Conservation (phyloP, 2,329 filamentous ascomycete species). For the Metarhizium album region DNA sequence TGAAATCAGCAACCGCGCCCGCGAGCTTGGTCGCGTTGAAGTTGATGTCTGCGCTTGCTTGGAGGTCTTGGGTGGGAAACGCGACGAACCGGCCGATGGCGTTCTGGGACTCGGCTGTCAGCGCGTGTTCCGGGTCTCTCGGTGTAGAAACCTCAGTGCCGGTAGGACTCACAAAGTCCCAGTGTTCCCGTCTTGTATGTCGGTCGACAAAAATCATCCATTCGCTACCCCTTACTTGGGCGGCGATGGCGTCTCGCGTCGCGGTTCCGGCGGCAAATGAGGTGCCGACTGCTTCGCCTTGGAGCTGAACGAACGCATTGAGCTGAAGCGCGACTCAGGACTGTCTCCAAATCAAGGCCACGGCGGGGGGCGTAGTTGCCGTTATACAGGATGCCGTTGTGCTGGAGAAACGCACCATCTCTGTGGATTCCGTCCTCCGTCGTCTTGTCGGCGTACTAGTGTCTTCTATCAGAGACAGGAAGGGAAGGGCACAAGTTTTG, state of each 20-base stretch:
- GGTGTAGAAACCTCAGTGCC: background rate
- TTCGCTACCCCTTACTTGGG: constrained; percentile 12
- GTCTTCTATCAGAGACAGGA: background rate
- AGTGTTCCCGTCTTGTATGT: constrained; percentile 9
- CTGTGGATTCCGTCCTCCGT: constrained; percentile 13
- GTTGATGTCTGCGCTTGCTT: constrained; percentile 15
- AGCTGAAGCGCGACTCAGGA: constrained; percentile 5
- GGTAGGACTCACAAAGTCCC: constrained; percentile 12
- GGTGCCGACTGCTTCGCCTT: constrained; percentile 13
- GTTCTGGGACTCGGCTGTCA: no score
- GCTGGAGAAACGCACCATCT: constrained; percentile 15
- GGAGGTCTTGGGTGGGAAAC: constrained; percentile 12
- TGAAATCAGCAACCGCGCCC: constrained; percentile 11
- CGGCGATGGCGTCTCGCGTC: constrained; percentile 11
- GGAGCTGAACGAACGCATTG: constrained; percentile 14
- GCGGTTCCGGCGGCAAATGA: constrained; percentile 10
- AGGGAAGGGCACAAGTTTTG: background rate
- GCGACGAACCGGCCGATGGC: constrained; percentile 14
- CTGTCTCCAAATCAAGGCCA: background rate
- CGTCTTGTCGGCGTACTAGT: constrained; percentile 10
- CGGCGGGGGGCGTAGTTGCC: constrained; percentile 12
- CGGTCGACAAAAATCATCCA: constrained; percentile 14
- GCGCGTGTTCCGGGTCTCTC: no score
- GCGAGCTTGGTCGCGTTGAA: constrained; percentile 14
- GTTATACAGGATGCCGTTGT: constrained; percentile 14